Base-by-base conservation (phyloP, 441 rosid species). In the Arabidopsis lyrata region DNA sequence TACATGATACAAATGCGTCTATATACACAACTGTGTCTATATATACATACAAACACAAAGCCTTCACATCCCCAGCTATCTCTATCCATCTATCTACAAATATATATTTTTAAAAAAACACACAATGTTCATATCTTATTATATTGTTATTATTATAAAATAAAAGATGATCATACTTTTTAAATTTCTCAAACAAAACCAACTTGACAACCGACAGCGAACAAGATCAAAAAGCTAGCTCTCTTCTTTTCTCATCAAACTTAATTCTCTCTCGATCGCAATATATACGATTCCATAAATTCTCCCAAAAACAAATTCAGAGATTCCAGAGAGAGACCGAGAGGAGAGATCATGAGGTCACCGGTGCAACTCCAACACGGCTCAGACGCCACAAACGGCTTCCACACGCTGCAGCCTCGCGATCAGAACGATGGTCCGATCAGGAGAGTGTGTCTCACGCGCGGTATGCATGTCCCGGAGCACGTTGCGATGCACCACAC, bases 401-500 rank as follows among this genome's bases (percentile, higher is more conserved):
- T 77, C 69, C 80, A 77, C 69, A 35, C 67, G 11, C 20, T 63
- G 3, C 80, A 75, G 45, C 42, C 70, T 18, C 79, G 14, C 65
- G 79, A 75, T 31, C 74, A 68, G 11, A 53, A 36, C 35, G 65
- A 71, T 58, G 49, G 63, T 41, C 24, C 16, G n/a, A 65, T 65
- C 50, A 65, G 39, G 41, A 50, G 77, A 22, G 77, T 77, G 12
- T 77, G 77, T 38, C 77, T 77, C 69, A 77, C 80, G 65, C 80
- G 80, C 70, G 80, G 80, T 10, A 77, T 77, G 80, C 77, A 77
- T 3, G 80, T 77, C 0, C 80, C 77, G 0, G 77, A 72, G 16
- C 80, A 77, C 32, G 88, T 89, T 9, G 83, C 86, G n/a, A 53
- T 63, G 70, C 63, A 78, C 80, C 97, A 91, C 75, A 74, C 83